Percentiles rank a stretch among this genome's conserved stretches.
phyloP scores from a whole-genome alignment of 805 yeast species.

The Ogataea ramenticola region DNA sequence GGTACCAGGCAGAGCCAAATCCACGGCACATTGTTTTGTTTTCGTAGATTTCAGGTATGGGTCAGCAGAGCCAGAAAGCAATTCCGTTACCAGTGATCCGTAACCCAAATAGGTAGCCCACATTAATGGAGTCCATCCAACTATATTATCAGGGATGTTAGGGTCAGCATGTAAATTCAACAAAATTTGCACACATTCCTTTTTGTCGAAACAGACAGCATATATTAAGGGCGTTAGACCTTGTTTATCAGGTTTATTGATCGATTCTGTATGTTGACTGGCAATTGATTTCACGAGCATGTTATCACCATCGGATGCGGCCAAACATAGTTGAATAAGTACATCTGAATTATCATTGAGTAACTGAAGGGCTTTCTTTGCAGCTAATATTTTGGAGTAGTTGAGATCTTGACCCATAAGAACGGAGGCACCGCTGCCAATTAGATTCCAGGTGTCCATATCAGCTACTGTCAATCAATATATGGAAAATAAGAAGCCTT shows the following conservation, averaged over 20 bases:
- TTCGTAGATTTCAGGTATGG: conserved; percentile 33
- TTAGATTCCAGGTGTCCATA: conserved; percentile 1
- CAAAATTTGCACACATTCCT: conserved; percentile 41
- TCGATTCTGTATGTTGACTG: conserved; percentile 8
- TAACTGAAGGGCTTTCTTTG: conserved; percentile 27
- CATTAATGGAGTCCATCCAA: conserved; percentile 67
- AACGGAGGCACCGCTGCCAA: neutral
- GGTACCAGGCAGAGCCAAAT: conserved; percentile 48
- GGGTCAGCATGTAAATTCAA: conserved; percentile 37
- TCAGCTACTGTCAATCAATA: too few species aligned
- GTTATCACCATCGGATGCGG: conserved; percentile 32
- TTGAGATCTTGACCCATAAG: conserved; percentile 15
- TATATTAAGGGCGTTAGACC: conserved; percentile 44
- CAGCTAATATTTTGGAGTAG: conserved; percentile 26
- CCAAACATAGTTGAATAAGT: conserved; percentile 28
- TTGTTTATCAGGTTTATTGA: conserved; percentile 27
- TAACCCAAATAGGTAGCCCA: conserved; percentile 74
- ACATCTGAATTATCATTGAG: conserved; percentile 22
- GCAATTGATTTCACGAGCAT: conserved; percentile 21
- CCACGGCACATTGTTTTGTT: conserved; percentile 43
- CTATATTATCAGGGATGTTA: conserved; percentile 41
- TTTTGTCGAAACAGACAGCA: conserved; percentile 48
- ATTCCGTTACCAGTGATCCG: conserved; percentile 42
- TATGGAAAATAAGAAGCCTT: too few species aligned
- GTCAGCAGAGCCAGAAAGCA: conserved; percentile 62